A percentile compares a stretch with the other conserved stretches of the same genome.
phyloP scores from a whole-genome alignment of 2,329 filamentous ascomycete species.

The Penicillium sp. region DNA sequence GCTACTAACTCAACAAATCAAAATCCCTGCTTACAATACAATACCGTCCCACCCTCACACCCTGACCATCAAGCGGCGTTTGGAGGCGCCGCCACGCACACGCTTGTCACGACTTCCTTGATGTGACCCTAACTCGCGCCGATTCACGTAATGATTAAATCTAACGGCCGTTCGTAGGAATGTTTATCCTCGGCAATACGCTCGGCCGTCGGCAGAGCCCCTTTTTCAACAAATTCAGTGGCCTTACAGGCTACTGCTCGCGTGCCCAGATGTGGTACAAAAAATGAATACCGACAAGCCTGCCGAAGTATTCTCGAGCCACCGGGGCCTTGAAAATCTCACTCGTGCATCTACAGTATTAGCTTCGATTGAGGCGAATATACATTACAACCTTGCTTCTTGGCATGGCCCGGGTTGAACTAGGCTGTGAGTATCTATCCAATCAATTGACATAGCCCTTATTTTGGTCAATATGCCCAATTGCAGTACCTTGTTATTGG shows the following conservation, averaged over 20 bases:
- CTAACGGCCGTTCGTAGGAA: not conserved
- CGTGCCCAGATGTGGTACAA: not conserved
- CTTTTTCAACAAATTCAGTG: not conserved
- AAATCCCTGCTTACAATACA: not conserved
- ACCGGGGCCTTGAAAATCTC: no score
- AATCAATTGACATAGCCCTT: not conserved
- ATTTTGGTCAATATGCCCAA: not conserved
- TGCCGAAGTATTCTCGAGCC: no score
- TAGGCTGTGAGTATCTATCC: not conserved
- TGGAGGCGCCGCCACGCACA: not conserved
- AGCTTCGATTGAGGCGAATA: not conserved
- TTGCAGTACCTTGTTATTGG: not conserved
- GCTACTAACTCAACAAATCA: not conserved
- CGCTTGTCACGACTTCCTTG: not conserved
- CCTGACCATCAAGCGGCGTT: not conserved
- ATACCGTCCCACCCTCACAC: not conserved
- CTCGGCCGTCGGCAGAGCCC: slow-evolving; percentile 1
- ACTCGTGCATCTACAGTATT: not conserved
- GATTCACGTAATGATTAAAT: not conserved
- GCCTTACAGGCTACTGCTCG: not conserved
- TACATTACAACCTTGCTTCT: not conserved
- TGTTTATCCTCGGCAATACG: not conserved
- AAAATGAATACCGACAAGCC: no score
- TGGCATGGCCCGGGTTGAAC: not conserved
- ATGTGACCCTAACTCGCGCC: not conserved